These are phyloP conservation scores for Glycine latifolia DNA, from an alignment of 306 rosid species.

Conservation along the genomic window DNA sequence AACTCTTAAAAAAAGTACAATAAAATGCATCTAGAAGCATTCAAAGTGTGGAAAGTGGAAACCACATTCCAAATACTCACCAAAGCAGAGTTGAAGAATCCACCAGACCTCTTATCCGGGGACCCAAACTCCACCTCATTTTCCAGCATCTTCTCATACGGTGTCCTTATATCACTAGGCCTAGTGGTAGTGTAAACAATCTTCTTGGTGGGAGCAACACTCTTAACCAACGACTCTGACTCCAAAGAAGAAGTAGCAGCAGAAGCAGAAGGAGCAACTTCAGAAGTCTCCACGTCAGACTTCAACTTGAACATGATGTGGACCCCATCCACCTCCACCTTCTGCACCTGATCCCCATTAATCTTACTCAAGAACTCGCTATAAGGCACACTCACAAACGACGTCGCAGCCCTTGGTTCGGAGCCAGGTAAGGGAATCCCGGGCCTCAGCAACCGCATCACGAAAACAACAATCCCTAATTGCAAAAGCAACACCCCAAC, in stretches of 20 bases:
- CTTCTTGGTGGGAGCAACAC: slow-evolving; percentile 81
- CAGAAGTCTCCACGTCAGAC: slow-evolving; percentile 64
- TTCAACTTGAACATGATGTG: slow-evolving; percentile 92
- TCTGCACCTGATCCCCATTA: slow-evolving; percentile 79
- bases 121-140: slow-evolving; percentile 97
- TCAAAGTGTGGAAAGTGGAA: neutral
- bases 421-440: slow-evolving; percentile 90
- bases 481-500: slow-evolving; percentile 82
- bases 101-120: slow-evolving; percentile 90
- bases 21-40: neutral
- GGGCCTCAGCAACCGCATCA: slow-evolving; percentile 82
- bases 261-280: slow-evolving; percentile 43
- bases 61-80: slow-evolving; percentile 53
- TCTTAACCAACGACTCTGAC: slow-evolving; percentile 67
- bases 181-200: slow-evolving; percentile 89
- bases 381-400: slow-evolving; percentile 82
- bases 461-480: slow-evolving; percentile 81
- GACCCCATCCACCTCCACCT: slow-evolving; percentile 97
- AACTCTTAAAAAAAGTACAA: neutral
- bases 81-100: slow-evolving; percentile 85
- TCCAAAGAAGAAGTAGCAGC: slow-evolving; percentile 52
- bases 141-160: slow-evolving; percentile 93
- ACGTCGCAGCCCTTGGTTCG: slow-evolving; percentile 57
- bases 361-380: slow-evolving; percentile 90
- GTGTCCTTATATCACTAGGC: slow-evolving; percentile 91